Percentiles rank a stretch among this genome's conserved stretches.
These are phyloP conservation scores for Scopulariopsis brevicaulis DNA, from an alignment of 2,329 filamentous ascomycete species.

Conservation along the genomic window DNA sequence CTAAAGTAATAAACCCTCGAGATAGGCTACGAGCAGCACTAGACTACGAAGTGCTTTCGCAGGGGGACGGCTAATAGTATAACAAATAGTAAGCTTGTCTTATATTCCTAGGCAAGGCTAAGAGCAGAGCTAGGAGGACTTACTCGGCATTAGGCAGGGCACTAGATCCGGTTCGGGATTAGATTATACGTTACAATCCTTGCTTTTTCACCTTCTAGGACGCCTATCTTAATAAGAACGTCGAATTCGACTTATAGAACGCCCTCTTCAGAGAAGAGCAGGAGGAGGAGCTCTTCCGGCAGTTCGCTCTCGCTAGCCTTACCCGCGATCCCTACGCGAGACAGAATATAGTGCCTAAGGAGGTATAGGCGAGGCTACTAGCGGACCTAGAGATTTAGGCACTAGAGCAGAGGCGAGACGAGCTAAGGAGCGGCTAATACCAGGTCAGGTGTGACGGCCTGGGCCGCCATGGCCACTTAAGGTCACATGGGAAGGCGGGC, in stretches of 20 bases:
- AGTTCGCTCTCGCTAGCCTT: too few relatives aligned
- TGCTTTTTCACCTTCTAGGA: constrained; percentile 14
- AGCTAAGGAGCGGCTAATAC: constrained; percentile 15
- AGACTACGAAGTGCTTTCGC: constrained; percentile 2
- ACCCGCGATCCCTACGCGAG: constrained; percentile 13
- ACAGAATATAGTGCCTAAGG: constrained; percentile 16
- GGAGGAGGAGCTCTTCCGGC: constrained; percentile 12
- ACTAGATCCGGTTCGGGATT: constrained; percentile 13
- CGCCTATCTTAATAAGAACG: constrained; percentile 16
- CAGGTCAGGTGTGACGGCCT: too few relatives aligned
- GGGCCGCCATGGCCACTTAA: too few relatives aligned
- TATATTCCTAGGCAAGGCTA: neutral
- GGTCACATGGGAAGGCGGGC: too few relatives aligned
- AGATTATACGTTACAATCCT: constrained; percentile 18
- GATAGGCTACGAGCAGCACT: constrained; percentile 10
- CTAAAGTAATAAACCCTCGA: constrained; percentile 14
- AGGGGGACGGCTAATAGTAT: neutral
- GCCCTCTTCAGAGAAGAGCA: constrained; percentile 13
- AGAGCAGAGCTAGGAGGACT: constrained; percentile 1
- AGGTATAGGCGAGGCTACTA: constrained; percentile 14
- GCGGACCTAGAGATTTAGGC: constrained; percentile 14
- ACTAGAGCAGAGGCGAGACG: constrained; percentile 10
- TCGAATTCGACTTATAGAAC: constrained; percentile 17
- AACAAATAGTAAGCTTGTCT: neutral
- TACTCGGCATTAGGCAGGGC: constrained; percentile 10